A percentile compares a stretch with the other conserved stretches of the same genome.
Evolutionary conservation across 1,139 yeast genomes (phyloP).

Genomic region (Barnettozyma hawaiiensis): DNA sequence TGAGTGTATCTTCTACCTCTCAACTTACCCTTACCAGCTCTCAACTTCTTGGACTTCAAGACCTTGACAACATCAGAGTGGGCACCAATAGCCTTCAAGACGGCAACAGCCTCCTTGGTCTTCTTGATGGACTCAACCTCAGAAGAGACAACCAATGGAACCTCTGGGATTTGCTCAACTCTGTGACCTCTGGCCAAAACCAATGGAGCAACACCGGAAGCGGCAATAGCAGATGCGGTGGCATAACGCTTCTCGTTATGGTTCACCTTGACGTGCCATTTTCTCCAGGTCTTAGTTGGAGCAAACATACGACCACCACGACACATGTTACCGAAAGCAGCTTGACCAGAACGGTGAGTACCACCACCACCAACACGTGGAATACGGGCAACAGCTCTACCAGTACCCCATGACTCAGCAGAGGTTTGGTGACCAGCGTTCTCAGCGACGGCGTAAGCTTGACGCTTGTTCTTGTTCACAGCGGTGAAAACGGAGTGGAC

Average conservation of each 20-base stretch:
- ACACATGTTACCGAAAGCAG: conserved; percentile 99
- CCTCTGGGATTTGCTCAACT: conserved; percentile 96
- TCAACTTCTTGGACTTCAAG: conserved; percentile 95
- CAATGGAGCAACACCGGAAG: conserved; percentile 96
- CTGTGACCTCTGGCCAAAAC: conserved; percentile 99
- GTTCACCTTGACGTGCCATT: conserved; percentile 99
- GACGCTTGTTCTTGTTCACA: conserved; percentile 99
- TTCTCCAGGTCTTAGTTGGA: conserved; percentile 99
- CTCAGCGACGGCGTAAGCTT: conserved; percentile 98
- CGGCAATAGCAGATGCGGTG: conserved; percentile 99
- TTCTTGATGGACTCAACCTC: conserved; percentile 89
- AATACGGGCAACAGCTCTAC: conserved; percentile 99
- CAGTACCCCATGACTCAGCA: conserved; percentile 99
- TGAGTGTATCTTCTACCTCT: conserved; percentile 99
- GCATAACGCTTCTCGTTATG: conserved; percentile 99
- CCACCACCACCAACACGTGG: conserved; percentile 99
- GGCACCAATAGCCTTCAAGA: conserved; percentile 98
- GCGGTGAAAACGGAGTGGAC: conserved; percentile 98
- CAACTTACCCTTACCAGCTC: conserved; percentile 99
- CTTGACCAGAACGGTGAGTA: conserved; percentile 99
- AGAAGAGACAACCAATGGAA: conserved; percentile 95
- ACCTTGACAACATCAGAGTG: conserved; percentile 98
- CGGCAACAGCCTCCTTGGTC: conserved; percentile 99
- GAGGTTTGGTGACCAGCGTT: conserved; percentile 99
- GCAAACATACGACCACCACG: conserved; percentile 99